phyloP scores from a whole-genome alignment of 2,329 filamentous ascomycete species.

The Trichophyton mentagrophytes region DNA sequence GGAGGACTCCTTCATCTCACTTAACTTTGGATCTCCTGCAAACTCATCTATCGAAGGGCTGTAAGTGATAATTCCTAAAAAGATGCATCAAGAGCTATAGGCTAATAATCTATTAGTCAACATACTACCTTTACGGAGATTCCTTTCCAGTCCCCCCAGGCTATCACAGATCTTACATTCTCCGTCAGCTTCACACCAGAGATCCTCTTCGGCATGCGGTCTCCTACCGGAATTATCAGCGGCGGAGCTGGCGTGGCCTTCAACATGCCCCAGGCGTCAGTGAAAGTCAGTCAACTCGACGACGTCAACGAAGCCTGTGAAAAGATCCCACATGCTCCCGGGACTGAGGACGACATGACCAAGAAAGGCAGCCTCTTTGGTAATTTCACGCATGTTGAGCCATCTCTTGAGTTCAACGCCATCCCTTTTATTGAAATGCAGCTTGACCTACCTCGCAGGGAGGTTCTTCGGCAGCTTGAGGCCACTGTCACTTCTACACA shows the following conservation, averaged over 20 bases:
- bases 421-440: constrained; percentile 14
- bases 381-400: constrained; percentile 13
- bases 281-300: constrained; percentile 14
- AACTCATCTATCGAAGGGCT: not conserved
- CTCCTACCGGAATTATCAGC: constrained; percentile 6
- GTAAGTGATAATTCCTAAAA: not conserved
- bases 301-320: constrained; percentile 16
- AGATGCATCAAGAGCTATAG: not conserved
- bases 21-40: not conserved
- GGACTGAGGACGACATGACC: not conserved
- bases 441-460: constrained; percentile 8
- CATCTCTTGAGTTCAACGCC: constrained; percentile 15
- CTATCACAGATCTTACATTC: constrained; percentile 9
- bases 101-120: constrained; percentile 7
- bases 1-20: not conserved
- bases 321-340: not conserved
- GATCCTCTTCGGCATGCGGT: constrained; percentile 14
- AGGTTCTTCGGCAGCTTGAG: constrained; percentile 1
- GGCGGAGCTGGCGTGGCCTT: constrained; percentile 17
- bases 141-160: constrained; percentile 12
- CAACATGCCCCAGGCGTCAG: constrained; percentile 15
- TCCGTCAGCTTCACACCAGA: constrained; percentile 13
- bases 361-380: constrained; percentile 5
- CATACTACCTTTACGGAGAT: constrained; percentile 13
- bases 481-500: constrained; percentile 7